A percentile compares a stretch with the other conserved stretches of the same genome.
phyloP scores from a whole-genome alignment of 1,139 yeast genomes.

The Magnusiomyces starmeri region DNA sequence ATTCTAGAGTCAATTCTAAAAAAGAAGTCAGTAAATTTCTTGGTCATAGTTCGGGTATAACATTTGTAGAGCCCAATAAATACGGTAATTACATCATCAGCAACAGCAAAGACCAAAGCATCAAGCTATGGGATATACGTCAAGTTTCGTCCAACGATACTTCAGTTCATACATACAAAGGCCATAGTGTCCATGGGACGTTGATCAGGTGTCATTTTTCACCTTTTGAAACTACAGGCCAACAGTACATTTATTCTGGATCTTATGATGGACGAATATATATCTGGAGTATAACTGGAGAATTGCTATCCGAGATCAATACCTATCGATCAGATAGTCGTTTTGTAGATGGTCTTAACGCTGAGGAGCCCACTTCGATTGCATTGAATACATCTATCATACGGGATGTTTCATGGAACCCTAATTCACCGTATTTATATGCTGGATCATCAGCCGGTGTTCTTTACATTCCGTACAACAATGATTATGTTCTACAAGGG shows the following conservation, averaged over 20 bases:
- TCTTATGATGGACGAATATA: conserved; percentile 29
- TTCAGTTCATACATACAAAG: conserved; percentile 30
- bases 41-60: conserved; percentile 63
- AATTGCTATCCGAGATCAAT: conserved; percentile 18
- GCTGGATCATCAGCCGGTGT: not conserved
- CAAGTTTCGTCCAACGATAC: conserved; percentile 22
- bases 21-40: conserved; percentile 52
- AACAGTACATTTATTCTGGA: conserved; percentile 32
- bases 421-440: conserved; percentile 19
- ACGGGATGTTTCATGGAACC: conserved; percentile 20
- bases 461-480: conserved; percentile 1
- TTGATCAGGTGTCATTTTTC: conserved; percentile 33
- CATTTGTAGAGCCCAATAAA: conserved; percentile 27
- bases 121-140: conserved; percentile 33
- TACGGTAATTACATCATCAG: conserved; percentile 29
- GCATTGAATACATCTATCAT: conserved; percentile 14
- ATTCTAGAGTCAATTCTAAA: conserved; percentile 45
- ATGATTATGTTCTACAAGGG: not conserved
- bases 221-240: conserved; percentile 27
- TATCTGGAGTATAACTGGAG: conserved; percentile 32
- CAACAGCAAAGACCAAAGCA: conserved; percentile 31
- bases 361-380: not conserved
- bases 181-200: conserved; percentile 30
- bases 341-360: conserved; percentile 4
- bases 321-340: conserved; percentile 6